Evolutionary conservation across 75 land plant species (phyloP), one percentile per base, ranked within the genome.

Genomic region (Selaginella tamariscina): DNA sequence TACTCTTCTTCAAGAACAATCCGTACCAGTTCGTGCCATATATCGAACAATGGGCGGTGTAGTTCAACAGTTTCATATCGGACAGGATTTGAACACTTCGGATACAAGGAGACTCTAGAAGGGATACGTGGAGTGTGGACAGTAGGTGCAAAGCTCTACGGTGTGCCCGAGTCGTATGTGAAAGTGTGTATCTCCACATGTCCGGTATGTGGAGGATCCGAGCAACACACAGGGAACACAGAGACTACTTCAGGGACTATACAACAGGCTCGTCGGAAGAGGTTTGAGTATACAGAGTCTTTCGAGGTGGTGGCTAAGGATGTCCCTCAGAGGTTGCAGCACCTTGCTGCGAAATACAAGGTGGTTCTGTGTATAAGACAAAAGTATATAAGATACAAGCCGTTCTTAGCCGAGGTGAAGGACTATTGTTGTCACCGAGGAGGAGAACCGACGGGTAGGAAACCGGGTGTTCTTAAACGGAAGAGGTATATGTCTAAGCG

Each of bases 311-410:
- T 27, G 23, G 62, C 62, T 27, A 5, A n/a, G n/a, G 62, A 59
- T 9, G 62, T 59, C 27, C 62, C 62, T 59, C 62, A 59, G 62
- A 5, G 26, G 62, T 27, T 59, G 26, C 62, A 59, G 26, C 62
- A 59, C 23, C 26, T 59, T 9, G 62, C 62, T 2, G 62, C 62
- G 9, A 59, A 59, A 21, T 59, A 59, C 62, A 59, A 59, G 26
- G 62, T 59, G 62, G 62, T 59, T 8, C 23, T 59, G 62, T 59
- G 62, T 23, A 59, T 59, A 2, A 5, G 62, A 21, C 62, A 59
- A n/a, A 59, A 59, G 62, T 59, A 59, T 59, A 59, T 59, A 5
- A 59, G 62, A 59, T 59, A 59, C 26, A 59, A 59, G 26, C 62
- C 62, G 24, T 59, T 59, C 23, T n/a, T 59, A 26, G 62, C 62